Evolutionary conservation across 257 asterid genomes (phyloP).

Genomic region (Datura wrightii): DNA sequence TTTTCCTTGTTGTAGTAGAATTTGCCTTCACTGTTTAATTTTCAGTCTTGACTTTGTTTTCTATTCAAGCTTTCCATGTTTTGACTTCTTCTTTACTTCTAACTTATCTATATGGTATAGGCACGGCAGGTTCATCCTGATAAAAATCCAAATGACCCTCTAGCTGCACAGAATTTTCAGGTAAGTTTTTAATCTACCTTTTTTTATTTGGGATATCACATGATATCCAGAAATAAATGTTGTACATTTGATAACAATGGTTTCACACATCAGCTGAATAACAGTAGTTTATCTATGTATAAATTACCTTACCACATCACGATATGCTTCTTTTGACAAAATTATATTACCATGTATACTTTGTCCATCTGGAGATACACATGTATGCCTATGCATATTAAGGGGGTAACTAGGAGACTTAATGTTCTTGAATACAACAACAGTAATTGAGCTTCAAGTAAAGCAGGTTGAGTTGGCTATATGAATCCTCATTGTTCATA

Average conservation of each 20-base stretch:
- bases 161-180: constrained; percentile 96
- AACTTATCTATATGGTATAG: constrained; percentile 46
- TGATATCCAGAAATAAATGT: not conserved
- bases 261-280: no score
- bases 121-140: constrained; percentile 99
- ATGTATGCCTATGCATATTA: no score
- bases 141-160: constrained; percentile 95
- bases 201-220: not conserved
- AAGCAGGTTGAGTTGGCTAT: no score
- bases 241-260: not conserved
- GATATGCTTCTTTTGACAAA: no score
- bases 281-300: no score
- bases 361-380: no score
- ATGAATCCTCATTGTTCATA: no score
- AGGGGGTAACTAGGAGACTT: no score
- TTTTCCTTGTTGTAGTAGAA: not conserved
- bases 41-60: constrained; percentile 11
- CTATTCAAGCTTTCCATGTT: constrained; percentile 15
- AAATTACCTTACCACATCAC: no score
- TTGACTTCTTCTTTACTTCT: constrained; percentile 11
- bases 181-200: constrained; percentile 41
- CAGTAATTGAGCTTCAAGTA: no score
- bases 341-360: no score
- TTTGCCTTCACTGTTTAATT: not conserved
- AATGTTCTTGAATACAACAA: no score